Conservation (phyloP, 257 asterid species). For the Ehretia macrophylla region DNA sequence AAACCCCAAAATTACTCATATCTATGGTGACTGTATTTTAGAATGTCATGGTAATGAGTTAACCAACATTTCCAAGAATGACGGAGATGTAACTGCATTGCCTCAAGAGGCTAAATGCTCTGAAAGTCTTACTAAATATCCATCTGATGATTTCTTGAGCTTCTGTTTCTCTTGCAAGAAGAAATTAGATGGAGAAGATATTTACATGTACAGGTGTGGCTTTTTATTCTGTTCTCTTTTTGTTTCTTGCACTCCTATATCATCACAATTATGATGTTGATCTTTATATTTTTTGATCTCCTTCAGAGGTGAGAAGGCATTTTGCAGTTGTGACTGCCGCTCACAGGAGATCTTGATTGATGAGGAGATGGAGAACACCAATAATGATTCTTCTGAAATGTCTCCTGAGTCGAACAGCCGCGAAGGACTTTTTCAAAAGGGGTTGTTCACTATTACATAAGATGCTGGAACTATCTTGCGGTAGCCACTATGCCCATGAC, state of each 20-base stretch:
- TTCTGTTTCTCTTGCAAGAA: constrained; percentile 75
- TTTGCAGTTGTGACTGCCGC: constrained; percentile 83
- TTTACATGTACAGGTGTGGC: constrained; percentile 79
- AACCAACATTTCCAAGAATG: constrained; percentile 30
- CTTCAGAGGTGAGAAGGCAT: constrained; percentile 83
- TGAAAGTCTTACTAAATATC: constrained; percentile 29
- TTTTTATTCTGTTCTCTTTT: background rate
- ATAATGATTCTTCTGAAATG: constrained; percentile 27
- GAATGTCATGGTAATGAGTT: constrained; percentile 54
- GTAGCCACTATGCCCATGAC: constrained; percentile 32
- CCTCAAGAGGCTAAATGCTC: constrained; percentile 21
- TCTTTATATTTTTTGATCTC: constrained; percentile 11
- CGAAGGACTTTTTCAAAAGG: constrained; percentile 33
- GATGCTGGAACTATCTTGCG: constrained; percentile 5
- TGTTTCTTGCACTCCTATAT: background rate
- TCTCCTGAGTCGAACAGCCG: constrained; percentile 17
- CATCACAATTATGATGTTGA: background rate
- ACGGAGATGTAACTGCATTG: constrained; percentile 19
- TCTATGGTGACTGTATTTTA: constrained; percentile 84
- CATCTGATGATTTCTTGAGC: constrained; percentile 58
- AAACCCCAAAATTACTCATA: constrained; percentile 82
- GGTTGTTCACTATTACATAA: constrained; percentile 36
- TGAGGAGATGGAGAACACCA: constrained; percentile 50
- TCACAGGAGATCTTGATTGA: constrained; percentile 64
- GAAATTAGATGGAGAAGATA: constrained; percentile 81